phyloP scores from a whole-genome alignment of 2,329 filamentous ascomycete genomes.

The Leptographium lundbergii region DNA sequence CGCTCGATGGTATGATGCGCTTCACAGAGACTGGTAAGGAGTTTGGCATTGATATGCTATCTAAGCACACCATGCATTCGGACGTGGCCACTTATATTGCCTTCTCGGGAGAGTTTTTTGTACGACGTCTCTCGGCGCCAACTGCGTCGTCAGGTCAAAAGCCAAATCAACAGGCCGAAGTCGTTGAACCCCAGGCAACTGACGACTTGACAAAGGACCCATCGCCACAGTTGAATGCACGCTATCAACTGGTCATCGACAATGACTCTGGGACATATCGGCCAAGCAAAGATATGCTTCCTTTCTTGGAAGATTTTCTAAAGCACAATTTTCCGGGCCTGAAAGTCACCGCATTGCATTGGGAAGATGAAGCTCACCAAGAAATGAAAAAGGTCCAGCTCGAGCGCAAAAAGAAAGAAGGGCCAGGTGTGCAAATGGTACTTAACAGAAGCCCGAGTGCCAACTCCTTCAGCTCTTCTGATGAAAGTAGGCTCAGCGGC shows the following conservation, averaged over 20 bases:
- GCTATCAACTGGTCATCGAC: constrained; percentile 84
- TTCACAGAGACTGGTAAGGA: constrained; percentile 96
- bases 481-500: constrained; percentile 34
- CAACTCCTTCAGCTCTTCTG: constrained; percentile 37
- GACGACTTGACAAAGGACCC: constrained; percentile 23
- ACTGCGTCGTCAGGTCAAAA: not conserved
- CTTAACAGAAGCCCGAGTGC: constrained; percentile 40
- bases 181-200: constrained; percentile 22
- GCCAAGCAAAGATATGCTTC: constrained; percentile 66
- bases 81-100: constrained; percentile 86
- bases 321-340: constrained; percentile 64
- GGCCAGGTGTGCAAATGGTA: constrained; percentile 36
- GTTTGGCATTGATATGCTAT: constrained; percentile 84
- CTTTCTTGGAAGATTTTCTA: constrained; percentile 58
- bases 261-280: constrained; percentile 93
- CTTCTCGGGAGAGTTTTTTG: constrained; percentile 86
- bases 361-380: constrained; percentile 61
- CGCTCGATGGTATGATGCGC: constrained; percentile 71
- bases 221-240: constrained; percentile 33
- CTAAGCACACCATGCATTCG: constrained; percentile 95
- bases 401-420: constrained; percentile 56
- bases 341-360: constrained; percentile 61
- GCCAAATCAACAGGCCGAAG: not conserved
- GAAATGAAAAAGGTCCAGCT: constrained; percentile 67
- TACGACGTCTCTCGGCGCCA: constrained; percentile 40